These are phyloP conservation scores for Nigrospora sphaerica DNA, from an alignment of 2,329 filamentous ascomycete species.

Conservation along the genomic window DNA sequence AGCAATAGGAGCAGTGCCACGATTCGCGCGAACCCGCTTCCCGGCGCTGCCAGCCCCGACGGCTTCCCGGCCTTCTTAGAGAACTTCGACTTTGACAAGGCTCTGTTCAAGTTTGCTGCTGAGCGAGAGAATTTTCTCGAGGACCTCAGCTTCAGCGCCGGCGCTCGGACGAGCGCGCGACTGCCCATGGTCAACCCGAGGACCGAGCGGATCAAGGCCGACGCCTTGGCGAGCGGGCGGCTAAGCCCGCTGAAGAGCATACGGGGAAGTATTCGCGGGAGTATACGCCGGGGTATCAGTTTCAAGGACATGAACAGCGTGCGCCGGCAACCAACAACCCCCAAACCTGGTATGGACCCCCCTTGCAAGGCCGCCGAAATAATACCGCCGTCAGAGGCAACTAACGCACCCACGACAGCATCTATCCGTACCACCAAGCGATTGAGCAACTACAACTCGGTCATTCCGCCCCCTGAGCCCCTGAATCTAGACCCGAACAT, in stretches of 20 bases:
- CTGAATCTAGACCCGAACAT: constrained; percentile 84
- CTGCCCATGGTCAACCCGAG: constrained; percentile 71
- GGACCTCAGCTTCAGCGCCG: constrained; percentile 82
- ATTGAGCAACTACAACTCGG: constrained; percentile 95
- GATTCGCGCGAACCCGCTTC: constrained; percentile 40
- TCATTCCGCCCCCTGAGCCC: constrained; percentile 89
- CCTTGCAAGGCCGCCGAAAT: neutral
- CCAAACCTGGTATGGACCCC: constrained; percentile 60
- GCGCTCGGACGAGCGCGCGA: constrained; percentile 64
- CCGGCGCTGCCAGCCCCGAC: constrained; percentile 16
- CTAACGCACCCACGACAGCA: constrained; percentile 26
- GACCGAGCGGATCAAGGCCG: constrained; percentile 72
- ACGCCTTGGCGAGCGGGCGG: constrained; percentile 52
- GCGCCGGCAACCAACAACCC: constrained; percentile 74
- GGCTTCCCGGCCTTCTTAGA: constrained; percentile 31
- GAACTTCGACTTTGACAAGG: constrained; percentile 90
- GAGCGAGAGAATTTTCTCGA: constrained; percentile 91
- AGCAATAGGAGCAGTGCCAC: constrained; percentile 63
- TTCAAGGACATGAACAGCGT: constrained; percentile 92
- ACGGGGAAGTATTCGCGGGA: constrained; percentile 68
- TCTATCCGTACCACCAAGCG: constrained; percentile 74
- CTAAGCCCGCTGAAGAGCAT: constrained; percentile 47
- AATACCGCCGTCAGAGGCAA: neutral
- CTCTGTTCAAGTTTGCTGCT: constrained; percentile 88
- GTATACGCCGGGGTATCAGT: constrained; percentile 86